Conservation (phyloP, 2,329 filamentous ascomycete genomes). For the Cryphonectria parasitica region DNA sequence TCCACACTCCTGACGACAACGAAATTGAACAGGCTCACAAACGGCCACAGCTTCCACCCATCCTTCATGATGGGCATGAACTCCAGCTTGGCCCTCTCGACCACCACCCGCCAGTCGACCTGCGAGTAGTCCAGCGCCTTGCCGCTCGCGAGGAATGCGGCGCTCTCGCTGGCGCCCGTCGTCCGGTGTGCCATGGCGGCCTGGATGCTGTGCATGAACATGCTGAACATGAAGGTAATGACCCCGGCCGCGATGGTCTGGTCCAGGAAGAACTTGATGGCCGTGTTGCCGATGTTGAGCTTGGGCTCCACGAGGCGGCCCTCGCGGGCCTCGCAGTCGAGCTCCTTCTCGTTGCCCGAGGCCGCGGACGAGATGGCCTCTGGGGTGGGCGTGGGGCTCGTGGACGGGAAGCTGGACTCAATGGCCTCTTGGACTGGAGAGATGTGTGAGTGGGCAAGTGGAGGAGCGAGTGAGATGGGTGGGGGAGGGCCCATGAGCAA, state of each 20-base stretch:
- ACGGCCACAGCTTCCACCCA: conserved; percentile 72
- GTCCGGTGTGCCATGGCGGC: conserved; percentile 50
- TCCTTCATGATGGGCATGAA: conserved; percentile 69
- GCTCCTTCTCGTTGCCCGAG: conserved; percentile 48
- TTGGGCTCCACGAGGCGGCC: conserved; percentile 51
- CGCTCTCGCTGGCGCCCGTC: conserved; percentile 39
- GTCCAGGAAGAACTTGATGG: conserved; percentile 70
- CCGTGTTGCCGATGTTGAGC: conserved; percentile 66
- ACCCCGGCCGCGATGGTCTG: conserved; percentile 67
- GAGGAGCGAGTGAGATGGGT: neutral
- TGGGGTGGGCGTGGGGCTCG: conserved; percentile 48
- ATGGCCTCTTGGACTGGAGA: conserved; percentile 72
- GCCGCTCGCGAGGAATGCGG: conserved; percentile 41
- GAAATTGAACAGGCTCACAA: conserved; percentile 70
- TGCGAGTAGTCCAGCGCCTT: conserved; percentile 48
- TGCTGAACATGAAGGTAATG: conserved; percentile 69
- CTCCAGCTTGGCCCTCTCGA: conserved; percentile 53
- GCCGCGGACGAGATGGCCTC: conserved; percentile 46
- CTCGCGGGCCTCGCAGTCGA: conserved; percentile 48
- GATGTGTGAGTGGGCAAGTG: conserved; percentile 24
- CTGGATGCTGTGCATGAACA: conserved; percentile 61
- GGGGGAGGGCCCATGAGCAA: too few species aligned
- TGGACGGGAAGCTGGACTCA: conserved; percentile 74
- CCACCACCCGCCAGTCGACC: conserved; percentile 51
- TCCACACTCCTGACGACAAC: conserved; percentile 66